Conservation (phyloP, 345 rosid species). For the Viola odorata region DNA sequence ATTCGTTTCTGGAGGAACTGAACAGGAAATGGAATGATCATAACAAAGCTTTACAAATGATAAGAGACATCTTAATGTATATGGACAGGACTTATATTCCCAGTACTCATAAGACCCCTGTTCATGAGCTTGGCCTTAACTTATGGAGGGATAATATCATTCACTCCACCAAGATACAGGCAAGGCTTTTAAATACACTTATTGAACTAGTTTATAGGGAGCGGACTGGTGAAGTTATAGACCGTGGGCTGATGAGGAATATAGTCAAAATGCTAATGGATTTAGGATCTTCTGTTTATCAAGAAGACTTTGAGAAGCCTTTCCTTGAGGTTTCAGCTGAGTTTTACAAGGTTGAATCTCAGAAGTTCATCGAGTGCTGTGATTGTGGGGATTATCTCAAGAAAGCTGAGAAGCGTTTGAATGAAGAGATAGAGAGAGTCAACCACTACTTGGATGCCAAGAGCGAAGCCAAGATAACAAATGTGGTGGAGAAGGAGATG, state of each 20-base stretch:
- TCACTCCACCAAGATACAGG: conserved; percentile 65
- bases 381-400: conserved; percentile 93
- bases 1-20: conserved; percentile 78
- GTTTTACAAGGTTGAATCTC: conserved; percentile 89
- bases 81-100: conserved; percentile 94
- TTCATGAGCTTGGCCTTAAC: conserved; percentile 85
- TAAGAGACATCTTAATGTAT: conserved; percentile 95
- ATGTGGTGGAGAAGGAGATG: conserved; percentile 98
- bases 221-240: conserved; percentile 84
- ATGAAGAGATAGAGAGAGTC: conserved; percentile 96
- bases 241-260: conserved; percentile 89
- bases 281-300: conserved; percentile 86
- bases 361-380: conserved; percentile 80
- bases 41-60: conserved; percentile 96
- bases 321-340: conserved; percentile 88
- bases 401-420: conserved; percentile 88
- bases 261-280: conserved; percentile 93
- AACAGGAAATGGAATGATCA: conserved; percentile 98
- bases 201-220: conserved; percentile 80
- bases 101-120: conserved; percentile 73
- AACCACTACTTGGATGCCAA: conserved; percentile 78
- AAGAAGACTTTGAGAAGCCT: conserved; percentile 92
- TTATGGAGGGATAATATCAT: conserved; percentile 89
- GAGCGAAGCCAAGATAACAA: conserved; percentile 88
- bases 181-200: conserved; percentile 68